Base-by-base conservation (phyloP, 768 basidiomycete genomes). In the Naganishia friedmannii region DNA sequence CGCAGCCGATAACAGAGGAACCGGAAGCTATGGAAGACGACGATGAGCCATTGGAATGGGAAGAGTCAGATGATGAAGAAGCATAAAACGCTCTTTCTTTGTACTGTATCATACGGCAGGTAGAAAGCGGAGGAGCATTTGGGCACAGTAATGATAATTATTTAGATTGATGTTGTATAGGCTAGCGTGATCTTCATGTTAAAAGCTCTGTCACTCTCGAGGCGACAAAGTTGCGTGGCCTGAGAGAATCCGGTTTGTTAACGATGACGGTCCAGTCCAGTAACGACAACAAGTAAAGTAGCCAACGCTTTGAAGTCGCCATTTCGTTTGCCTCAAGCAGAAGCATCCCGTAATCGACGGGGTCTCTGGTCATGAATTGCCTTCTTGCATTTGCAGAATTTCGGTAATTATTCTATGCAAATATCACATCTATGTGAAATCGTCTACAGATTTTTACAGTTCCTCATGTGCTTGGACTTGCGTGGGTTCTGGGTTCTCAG, bases 31-130 rank as follows among this genome's bases (percentile, higher is more conserved):
- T 48, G 55, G 57, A 69, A 56, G 56, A 69, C 32, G 68, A 69
- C 28, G 68, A 46, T 19, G 68, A 69, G 39, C 68, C 68, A 26
- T 48, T 69, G 17, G 68, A 69, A 42, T 69, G 68, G 68, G 68
- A 69, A 32, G 68, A 69, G 19, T 69, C 68, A 7, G 68, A 69
- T 63, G 26, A 28, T 10, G 68, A 69, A 32, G 39, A 53, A 26
- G 67, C 48, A 51, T 51, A 51, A 26, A 3, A 51, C 48, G 23
- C 23, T 51, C 6, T n/a, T 42, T 17, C 15, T 2, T 12, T 51
- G 7, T 13, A 51, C 19, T n/a, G 4, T 51, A 51, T 51, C n/a
- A 7, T 1, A 26, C 3, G 23, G 48, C 48, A 51, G n/a, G 48
- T 26, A 51, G 45, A 46, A 46, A 46, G 17, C 15, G 45, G 45